phyloP scores from a whole-genome alignment of 352 stramenopile species.

The Pythium rhizo-oryzae region DNA sequence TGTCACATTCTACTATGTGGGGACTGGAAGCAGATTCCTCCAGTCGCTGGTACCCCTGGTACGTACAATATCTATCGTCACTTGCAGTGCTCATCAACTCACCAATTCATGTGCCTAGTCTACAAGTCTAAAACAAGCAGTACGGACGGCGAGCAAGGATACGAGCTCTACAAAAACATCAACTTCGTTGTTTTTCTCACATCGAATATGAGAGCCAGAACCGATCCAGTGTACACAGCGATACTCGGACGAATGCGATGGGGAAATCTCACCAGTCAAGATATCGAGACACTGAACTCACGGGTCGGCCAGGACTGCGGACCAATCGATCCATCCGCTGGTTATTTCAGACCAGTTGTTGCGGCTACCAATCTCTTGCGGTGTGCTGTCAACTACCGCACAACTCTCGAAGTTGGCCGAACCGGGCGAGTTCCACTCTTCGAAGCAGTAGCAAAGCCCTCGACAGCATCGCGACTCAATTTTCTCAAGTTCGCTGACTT shows the following conservation, averaged over 20 bases:
- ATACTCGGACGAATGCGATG: constrained; percentile 7
- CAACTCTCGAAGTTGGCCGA: not conserved
- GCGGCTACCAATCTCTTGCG: not conserved
- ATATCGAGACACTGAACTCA: not conserved
- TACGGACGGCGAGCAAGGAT: not conserved
- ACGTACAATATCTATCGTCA: no score
- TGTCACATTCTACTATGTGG: not conserved
- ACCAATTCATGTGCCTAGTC: no score
- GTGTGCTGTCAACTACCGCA: not conserved
- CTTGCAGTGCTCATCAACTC: no score
- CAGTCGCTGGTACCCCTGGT: constrained; percentile 1
- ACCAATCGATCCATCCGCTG: not conserved
- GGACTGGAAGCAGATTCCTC: constrained; percentile 13
- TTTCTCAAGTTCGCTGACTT: not conserved
- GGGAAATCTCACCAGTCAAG: not conserved
- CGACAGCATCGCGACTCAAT: not conserved
- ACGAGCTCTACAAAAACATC: not conserved
- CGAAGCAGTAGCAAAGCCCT: not conserved
- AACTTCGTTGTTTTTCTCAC: constrained; percentile 16
- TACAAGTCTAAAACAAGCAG: not conserved
- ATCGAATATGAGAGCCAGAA: constrained; percentile 6
- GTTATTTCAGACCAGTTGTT: constrained; percentile 2
- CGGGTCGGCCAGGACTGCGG: not conserved
- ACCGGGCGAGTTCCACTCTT: not conserved
- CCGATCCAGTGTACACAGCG: not conserved